Conservation (phyloP, 495 filamentous ascomycete species). For the Elasticomyces elasticus region DNA sequence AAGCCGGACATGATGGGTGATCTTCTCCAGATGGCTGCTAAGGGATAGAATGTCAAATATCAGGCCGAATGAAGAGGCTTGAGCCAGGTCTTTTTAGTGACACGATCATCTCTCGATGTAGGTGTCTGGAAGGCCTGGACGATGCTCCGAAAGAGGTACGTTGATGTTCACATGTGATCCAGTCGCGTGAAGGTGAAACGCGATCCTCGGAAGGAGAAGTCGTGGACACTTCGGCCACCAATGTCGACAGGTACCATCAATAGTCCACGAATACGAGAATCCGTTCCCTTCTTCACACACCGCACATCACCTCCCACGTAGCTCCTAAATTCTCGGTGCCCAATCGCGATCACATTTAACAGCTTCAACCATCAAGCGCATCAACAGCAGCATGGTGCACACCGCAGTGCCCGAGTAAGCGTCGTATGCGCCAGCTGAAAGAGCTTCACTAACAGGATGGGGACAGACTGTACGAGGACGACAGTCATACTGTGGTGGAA, state of each 20-base stretch:
- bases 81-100: no score
- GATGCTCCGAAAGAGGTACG: background rate
- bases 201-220: background rate
- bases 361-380: background rate
- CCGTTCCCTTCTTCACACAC: no score
- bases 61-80: background rate
- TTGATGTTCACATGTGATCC: background rate
- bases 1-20: conserved; percentile 46
- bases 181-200: background rate
- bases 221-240: background rate
- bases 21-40: background rate
- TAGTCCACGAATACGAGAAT: no score
- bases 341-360: no score
- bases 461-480: conserved; percentile 77
- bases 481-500: conserved; percentile 78
- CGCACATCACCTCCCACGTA: no score
- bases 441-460: background rate
- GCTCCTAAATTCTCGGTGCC: no score
- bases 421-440: background rate
- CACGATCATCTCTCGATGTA: no score
- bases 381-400: conserved; percentile 12
- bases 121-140: background rate
- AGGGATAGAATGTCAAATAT: background rate
- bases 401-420: conserved; percentile 21
- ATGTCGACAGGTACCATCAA: background rate